phyloP scores from a whole-genome alignment of 805 yeast species.

The Candida ulmi region DNA sequence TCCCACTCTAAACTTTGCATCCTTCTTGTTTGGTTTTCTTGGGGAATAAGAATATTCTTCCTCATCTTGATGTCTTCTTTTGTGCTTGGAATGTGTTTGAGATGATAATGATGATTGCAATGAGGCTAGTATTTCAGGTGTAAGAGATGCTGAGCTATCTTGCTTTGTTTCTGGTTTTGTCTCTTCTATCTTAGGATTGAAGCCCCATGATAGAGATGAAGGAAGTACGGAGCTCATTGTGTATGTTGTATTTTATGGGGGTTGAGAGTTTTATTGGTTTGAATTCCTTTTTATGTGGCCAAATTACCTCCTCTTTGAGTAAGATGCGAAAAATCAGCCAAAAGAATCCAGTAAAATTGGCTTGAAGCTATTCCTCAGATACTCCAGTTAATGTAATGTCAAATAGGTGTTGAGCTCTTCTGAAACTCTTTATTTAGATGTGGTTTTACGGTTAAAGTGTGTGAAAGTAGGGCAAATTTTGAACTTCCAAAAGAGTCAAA shows the following conservation, averaged over 20 bases:
- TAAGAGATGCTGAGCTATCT: conserved; percentile 1
- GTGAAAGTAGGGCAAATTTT: too few relatives aligned
- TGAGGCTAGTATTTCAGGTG: conserved; percentile 4
- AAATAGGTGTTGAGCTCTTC: too few relatives aligned
- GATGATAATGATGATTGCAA: conserved; percentile 1
- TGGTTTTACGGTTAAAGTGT: too few relatives aligned
- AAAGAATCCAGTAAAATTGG: too few relatives aligned
- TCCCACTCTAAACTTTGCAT: conserved; percentile 7
- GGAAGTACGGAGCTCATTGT: conserved; percentile 10
- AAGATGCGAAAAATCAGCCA: too few relatives aligned
- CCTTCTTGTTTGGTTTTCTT: conserved; percentile 5
- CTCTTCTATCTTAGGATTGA: conserved; percentile 24
- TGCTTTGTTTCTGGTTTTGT: neutral
- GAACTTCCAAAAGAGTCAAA: too few relatives aligned
- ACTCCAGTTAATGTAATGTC: too few relatives aligned
- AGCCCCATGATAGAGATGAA: conserved; percentile 22
- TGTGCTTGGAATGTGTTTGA: conserved; percentile 3
- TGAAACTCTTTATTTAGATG: too few relatives aligned
- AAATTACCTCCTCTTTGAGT: conserved; percentile 25
- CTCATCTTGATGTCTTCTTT: conserved; percentile 13
- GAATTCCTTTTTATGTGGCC: too few relatives aligned
- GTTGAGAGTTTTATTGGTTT: too few relatives aligned
- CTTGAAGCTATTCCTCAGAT: too few relatives aligned
- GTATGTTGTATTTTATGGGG: neutral
- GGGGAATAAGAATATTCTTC: conserved; percentile 4